A percentile compares a stretch with the other conserved stretches of the same genome.
Evolutionary conservation across 306 rosid genomes (phyloP).

Genomic region (Pueraria montana): DNA sequence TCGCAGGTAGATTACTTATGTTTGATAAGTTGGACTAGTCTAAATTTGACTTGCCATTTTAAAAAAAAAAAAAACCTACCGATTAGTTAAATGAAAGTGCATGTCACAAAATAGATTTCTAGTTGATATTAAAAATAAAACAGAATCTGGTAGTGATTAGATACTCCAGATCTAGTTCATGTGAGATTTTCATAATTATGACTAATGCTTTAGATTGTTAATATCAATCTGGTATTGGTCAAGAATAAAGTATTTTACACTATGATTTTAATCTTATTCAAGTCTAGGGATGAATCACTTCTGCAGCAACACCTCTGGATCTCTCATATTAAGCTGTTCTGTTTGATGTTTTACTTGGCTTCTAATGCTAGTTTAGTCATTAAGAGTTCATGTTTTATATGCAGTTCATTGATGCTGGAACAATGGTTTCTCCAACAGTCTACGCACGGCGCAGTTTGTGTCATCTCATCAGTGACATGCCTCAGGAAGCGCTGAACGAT

Average conservation of each 20-base stretch:
- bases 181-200: slow-evolving; percentile 22
- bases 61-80: too few species aligned
- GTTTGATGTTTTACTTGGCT: slow-evolving; percentile 15
- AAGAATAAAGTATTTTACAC: background rate
- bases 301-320: slow-evolving; percentile 3
- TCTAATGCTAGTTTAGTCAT: slow-evolving; percentile 10
- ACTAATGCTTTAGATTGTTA: slow-evolving; percentile 22
- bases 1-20: slow-evolving; percentile 65
- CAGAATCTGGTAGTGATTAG: background rate
- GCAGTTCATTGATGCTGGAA: slow-evolving; percentile 81
- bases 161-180: background rate
- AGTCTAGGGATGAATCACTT: background rate
- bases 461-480: slow-evolving; percentile 76
- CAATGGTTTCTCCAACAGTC: slow-evolving; percentile 83
- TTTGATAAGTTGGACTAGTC: slow-evolving; percentile 21
- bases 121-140: background rate
- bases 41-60: slow-evolving; percentile 4
- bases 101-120: slow-evolving; percentile 22
- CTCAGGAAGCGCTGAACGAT: slow-evolving; percentile 73
- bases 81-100: background rate
- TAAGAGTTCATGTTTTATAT: slow-evolving; percentile 27
- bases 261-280: background rate
- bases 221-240: background rate
- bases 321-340: slow-evolving; percentile 22
- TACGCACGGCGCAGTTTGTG: slow-evolving; percentile 75